These are phyloP conservation scores for Penicillium diatomitis DNA, from an alignment of 495 filamentous ascomycete species.

Conservation along the genomic window DNA sequence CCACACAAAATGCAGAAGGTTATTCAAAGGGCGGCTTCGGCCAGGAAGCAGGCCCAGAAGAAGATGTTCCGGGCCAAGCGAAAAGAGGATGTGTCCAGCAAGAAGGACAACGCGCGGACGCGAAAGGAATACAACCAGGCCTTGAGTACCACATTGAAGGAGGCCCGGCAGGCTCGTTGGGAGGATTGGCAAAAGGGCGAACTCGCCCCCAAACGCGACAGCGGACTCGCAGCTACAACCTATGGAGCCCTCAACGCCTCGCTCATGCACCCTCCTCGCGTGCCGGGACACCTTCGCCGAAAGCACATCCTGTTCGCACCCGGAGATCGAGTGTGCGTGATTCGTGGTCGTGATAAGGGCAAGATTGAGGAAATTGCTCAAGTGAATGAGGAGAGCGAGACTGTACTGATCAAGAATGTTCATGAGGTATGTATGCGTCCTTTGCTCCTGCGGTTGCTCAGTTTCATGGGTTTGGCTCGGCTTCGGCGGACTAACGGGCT, in stretches of 20 bases:
- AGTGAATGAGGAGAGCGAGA: conserved; percentile 49
- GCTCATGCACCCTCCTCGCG: conserved; percentile 24
- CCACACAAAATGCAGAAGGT: conserved; percentile 60
- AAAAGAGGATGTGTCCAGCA: conserved; percentile 23
- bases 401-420: conserved; percentile 51
- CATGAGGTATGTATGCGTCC: conserved; percentile 50
- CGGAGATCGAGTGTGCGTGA: conserved; percentile 70
- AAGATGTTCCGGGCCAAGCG: conserved; percentile 36
- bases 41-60: conserved; percentile 51
- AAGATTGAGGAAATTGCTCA: conserved; percentile 60
- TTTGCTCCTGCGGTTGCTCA: neutral
- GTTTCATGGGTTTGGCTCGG: neutral
- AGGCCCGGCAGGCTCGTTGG: conserved; percentile 27
- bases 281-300: conserved; percentile 39
- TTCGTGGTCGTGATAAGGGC: conserved; percentile 68
- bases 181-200: conserved; percentile 73
- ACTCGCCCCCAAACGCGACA: conserved; percentile 63
- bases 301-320: conserved; percentile 53
- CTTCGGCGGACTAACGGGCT: conserved; percentile 2
- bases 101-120: conserved; percentile 24
- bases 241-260: conserved; percentile 44
- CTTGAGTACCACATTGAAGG: conserved; percentile 21
- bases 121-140: conserved; percentile 25
- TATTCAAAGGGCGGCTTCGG: conserved; percentile 56
- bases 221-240: conserved; percentile 34